Percentiles rank a stretch among this genome's conserved stretches.
Evolutionary conservation across 148 eudicot genomes (phyloP).

Genomic region (Vaccinium vitisidaea): DNA sequence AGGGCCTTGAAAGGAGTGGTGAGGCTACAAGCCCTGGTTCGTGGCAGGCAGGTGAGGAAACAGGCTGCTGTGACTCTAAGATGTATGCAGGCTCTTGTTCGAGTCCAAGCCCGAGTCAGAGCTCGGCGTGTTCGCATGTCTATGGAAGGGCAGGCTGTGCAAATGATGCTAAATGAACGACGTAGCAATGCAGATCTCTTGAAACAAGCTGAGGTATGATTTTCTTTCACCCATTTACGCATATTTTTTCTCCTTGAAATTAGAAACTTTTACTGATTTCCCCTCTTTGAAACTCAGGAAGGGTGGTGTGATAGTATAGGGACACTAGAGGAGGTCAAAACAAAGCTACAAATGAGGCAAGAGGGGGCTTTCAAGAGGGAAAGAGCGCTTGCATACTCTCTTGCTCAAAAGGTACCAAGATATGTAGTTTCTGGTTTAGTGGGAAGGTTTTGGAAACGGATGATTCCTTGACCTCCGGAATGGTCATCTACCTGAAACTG

Average conservation of each 20-base stretch:
- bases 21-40: constrained; percentile 81
- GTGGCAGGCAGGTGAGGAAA: constrained; percentile 87
- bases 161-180: constrained; percentile 58
- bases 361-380: constrained; percentile 93
- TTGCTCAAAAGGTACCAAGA: constrained; percentile 70
- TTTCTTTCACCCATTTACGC: no score
- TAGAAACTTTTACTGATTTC: not conserved
- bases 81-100: constrained; percentile 98
- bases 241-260: not conserved
- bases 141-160: constrained; percentile 90
- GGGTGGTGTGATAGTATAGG: constrained; percentile 96
- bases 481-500: not conserved
- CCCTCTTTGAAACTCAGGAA: constrained; percentile 45
- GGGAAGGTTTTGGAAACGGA: not conserved
- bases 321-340: constrained; percentile 68
- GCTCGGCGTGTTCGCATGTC: constrained; percentile 96
- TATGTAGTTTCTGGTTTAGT: not conserved
- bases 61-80: constrained; percentile 95
- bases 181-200: constrained; percentile 57
- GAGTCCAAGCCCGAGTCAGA: constrained; percentile 94
- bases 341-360: constrained; percentile 88
- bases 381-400: constrained; percentile 86
- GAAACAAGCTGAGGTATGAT: constrained; percentile 80
- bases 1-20: constrained; percentile 90
- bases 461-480: not conserved